Percentiles rank a stretch among this genome's conserved stretches.
phyloP scores from a whole-genome alignment of 148 eudicot species.

The Camellia granthamiana region DNA sequence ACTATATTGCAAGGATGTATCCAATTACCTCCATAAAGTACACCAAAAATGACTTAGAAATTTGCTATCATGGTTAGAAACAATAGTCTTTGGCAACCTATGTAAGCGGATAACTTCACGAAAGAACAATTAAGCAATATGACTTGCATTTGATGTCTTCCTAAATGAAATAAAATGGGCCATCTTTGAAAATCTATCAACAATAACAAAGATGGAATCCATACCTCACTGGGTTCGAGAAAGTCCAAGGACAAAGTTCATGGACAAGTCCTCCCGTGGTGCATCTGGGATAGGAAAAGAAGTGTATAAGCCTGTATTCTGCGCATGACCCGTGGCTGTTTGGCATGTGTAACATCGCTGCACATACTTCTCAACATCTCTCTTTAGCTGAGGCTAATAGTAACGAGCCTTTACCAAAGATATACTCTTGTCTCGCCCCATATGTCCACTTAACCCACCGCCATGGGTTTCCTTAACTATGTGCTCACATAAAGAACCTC shows the following conservation, averaged over 20 bases:
- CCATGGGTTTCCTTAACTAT: neutral
- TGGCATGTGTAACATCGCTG: neutral
- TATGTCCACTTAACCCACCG: neutral
- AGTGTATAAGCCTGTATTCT: neutral
- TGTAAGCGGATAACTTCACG: no score
- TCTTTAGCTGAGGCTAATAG: neutral
- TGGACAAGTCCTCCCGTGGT: neutral
- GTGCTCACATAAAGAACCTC: neutral
- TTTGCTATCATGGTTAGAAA: no score
- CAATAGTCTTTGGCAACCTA: no score
- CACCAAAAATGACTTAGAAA: no score
- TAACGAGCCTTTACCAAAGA: neutral
- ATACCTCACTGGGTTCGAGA: neutral
- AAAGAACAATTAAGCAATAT: no score
- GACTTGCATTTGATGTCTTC: no score
- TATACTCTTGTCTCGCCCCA: neutral
- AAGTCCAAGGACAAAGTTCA: slow-evolving; percentile 3
- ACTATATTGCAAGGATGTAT: neutral
- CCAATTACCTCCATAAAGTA: neutral
- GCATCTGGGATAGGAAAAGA: neutral
- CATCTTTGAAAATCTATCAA: no score
- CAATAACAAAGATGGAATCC: neutral
- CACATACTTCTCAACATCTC: slow-evolving; percentile 1
- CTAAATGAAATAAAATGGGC: no score
- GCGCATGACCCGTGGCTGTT: neutral